A percentile compares a stretch with the other conserved stretches of the same genome.
Evolutionary conservation across 78 protist genomes (phyloP).

Genomic region (Polysphondylium violaceum): DNA sequence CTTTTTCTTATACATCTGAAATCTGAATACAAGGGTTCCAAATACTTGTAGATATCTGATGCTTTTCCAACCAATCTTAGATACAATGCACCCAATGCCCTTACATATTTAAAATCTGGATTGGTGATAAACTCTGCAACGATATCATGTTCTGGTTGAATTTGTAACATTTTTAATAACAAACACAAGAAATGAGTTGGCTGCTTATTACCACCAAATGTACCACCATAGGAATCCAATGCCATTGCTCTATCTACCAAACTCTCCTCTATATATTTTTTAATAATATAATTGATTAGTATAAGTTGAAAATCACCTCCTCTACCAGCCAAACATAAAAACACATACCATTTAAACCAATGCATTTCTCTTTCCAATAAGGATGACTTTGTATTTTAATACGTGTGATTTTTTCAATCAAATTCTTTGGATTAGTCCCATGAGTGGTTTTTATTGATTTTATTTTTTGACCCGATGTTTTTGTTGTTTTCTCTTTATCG

Average conservation of each 20-base stretch:
- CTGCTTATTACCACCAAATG: constrained; percentile 90
- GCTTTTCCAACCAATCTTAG: constrained; percentile 91
- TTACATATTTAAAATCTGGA: constrained; percentile 94
- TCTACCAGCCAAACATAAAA: not conserved
- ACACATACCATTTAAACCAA: constrained; percentile 90
- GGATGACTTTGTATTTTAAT: constrained; percentile 83
- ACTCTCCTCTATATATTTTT: constrained; percentile 79
- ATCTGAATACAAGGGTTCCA: constrained; percentile 95
- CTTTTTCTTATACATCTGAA: constrained; percentile 26
- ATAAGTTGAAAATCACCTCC: not conserved
- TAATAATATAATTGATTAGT: not conserved
- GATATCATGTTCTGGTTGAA: constrained; percentile 95
- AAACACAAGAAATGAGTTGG: constrained; percentile 96
- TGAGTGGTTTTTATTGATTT: constrained; percentile 26
- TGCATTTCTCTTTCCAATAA: constrained; percentile 98
- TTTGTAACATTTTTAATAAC: constrained; percentile 92
- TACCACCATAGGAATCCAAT: constrained; percentile 92
- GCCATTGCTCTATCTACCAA: constrained; percentile 96
- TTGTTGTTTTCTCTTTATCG: not conserved
- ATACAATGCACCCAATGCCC: constrained; percentile 96
- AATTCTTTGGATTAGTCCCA: constrained; percentile 75
- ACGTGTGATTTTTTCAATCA: constrained; percentile 95
- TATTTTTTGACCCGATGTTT: not conserved
- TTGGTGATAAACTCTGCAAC: constrained; percentile 92
- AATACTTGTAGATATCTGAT: constrained; percentile 84